Percentiles rank a stretch among this genome's conserved stretches.
Conservation (phyloP, 331 rosid genomes). For the Spiraea crenata region DNA sequence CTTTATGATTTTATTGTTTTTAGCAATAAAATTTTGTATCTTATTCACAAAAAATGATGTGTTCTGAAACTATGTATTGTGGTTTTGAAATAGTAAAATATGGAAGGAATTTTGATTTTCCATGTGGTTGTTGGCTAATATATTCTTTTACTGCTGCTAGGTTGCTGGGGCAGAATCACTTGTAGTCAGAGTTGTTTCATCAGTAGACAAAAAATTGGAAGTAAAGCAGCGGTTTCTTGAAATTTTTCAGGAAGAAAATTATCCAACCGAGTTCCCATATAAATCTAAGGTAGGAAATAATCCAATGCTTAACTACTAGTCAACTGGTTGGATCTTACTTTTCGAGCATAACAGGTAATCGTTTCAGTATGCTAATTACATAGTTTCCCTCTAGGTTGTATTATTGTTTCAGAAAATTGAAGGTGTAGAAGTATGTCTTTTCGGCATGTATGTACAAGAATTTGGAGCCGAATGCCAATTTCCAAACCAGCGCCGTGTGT, state of each 20-base stretch:
- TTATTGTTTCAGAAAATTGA: conserved; percentile 72
- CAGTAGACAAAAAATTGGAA: conserved; percentile 95
- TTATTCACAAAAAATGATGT: background rate
- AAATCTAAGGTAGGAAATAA: conserved; percentile 74
- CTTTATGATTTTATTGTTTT: no score
- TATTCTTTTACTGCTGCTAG: conserved; percentile 42
- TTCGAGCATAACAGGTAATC: background rate
- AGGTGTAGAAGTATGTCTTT: conserved; percentile 96
- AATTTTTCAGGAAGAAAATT: conserved; percentile 90
- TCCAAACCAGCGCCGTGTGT: conserved; percentile 96
- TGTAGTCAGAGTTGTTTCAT: conserved; percentile 91
- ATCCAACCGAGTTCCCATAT: conserved; percentile 92
- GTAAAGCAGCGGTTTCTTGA: conserved; percentile 91
- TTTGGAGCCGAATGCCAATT: conserved; percentile 87
- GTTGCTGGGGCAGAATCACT: conserved; percentile 90
- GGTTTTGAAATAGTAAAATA: background rate
- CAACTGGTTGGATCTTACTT: background rate
- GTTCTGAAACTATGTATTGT: background rate
- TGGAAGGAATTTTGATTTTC: background rate
- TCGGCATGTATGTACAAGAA: conserved; percentile 99
- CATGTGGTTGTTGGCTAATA: conserved; percentile 16
- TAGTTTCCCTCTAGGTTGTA: conserved; percentile 33
- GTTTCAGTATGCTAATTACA: conserved; percentile 15
- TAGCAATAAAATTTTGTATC: no score
- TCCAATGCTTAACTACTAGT: background rate